Conservation (phyloP, 495 filamentous ascomycete species). For the Hypoxylon trugodes region DNA sequence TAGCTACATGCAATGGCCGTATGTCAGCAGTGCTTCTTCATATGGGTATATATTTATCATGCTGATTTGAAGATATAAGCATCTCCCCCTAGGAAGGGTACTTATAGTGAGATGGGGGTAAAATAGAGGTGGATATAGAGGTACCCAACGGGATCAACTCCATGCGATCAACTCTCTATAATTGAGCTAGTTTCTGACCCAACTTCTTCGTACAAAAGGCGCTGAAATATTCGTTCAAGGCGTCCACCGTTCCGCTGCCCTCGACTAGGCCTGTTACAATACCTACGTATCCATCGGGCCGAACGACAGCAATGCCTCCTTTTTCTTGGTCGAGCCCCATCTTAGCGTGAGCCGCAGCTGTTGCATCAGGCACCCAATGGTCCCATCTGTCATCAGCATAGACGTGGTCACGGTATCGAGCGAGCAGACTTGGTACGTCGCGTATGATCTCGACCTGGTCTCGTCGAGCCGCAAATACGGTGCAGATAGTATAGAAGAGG, state of each 20-base stretch:
- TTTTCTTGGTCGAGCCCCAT: constrained; percentile 78
- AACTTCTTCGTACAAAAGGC: constrained; percentile 65
- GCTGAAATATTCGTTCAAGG: constrained; percentile 83
- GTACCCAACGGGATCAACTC: too few species aligned
- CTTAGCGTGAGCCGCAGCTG: constrained; percentile 82
- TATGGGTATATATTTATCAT: too few species aligned
- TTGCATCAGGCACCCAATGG: constrained; percentile 69
- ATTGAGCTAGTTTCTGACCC: constrained; percentile 44
- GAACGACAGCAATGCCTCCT: constrained; percentile 81
- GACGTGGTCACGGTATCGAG: constrained; percentile 80
- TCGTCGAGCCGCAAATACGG: constrained; percentile 72
- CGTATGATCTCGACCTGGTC: constrained; percentile 69
- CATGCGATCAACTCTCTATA: constrained; percentile 39
- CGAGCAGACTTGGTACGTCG: constrained; percentile 71
- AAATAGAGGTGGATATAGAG: too few species aligned
- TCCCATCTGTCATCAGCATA: constrained; percentile 89
- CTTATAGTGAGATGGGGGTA: too few species aligned
- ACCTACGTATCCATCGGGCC: constrained; percentile 88
- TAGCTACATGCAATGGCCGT: too few species aligned
- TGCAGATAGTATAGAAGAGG: constrained; percentile 78
- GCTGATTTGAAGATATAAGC: too few species aligned
- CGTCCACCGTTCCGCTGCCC: constrained; percentile 79
- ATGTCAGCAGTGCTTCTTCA: too few species aligned
- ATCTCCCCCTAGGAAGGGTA: too few species aligned
- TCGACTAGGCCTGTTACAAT: constrained; percentile 75